A percentile compares a stretch with the other conserved stretches of the same genome.
Conservation (phyloP, 768 basidiomycete genomes). For the Rhizopogon sp. region DNA sequence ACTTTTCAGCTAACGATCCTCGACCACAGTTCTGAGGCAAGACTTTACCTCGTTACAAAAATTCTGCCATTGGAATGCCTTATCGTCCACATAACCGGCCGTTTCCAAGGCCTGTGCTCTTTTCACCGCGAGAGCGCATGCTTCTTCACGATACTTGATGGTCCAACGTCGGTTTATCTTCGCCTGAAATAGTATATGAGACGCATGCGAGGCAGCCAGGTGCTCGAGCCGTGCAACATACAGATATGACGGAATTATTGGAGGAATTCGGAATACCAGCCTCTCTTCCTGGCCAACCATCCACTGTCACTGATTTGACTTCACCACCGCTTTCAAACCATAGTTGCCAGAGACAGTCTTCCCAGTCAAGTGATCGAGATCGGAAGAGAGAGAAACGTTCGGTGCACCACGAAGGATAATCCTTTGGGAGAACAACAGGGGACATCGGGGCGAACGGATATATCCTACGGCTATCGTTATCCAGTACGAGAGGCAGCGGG, state of each 20-base stretch:
- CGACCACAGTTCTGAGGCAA: background rate
- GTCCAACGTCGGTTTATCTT: conserved; percentile 41
- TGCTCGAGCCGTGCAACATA: background rate
- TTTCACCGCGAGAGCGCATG: conserved; percentile 45
- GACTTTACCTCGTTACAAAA: conserved; percentile 45
- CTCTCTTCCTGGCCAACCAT: background rate
- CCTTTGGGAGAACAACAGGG: conserved; percentile 38
- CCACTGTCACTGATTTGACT: conserved; percentile 6
- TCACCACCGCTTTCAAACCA: conserved; percentile 51
- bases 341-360: conserved; percentile 62
- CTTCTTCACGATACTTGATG: conserved; percentile 45
- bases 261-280: background rate
- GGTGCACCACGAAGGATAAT: conserved; percentile 56
- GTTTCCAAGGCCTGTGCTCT: conserved; percentile 29
- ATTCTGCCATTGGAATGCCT: conserved; percentile 48
- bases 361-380: conserved; percentile 51
- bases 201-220: conserved; percentile 1
- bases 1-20: background rate
- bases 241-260: background rate
- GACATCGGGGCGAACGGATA: conserved; percentile 39
- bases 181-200: conserved; percentile 21
- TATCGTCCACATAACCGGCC: conserved; percentile 31
- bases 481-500: conserved; percentile 24
- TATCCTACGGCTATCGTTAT: conserved; percentile 21
- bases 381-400: conserved; percentile 46